phyloP scores from a whole-genome alignment of 345 rosid genomes.

The Leavenworthia alabamica region DNA sequence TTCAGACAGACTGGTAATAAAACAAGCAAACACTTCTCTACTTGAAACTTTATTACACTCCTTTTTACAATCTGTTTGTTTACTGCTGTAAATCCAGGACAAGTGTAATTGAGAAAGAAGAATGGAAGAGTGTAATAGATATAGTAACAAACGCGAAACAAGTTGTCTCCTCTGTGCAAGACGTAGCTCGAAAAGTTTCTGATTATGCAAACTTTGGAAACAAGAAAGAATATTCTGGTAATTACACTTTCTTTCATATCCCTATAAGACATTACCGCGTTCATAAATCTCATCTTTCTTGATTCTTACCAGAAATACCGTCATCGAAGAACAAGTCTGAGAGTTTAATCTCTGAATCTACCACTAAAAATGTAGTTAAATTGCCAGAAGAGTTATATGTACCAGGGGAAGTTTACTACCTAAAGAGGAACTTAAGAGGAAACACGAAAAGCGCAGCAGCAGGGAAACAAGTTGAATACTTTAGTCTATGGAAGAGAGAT shows the following conservation, averaged over 20 bases:
- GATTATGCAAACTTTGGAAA: constrained; percentile 65
- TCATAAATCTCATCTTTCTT: background rate
- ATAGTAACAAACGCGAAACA: constrained; percentile 78
- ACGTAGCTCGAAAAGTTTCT: constrained; percentile 74
- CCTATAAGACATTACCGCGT: background rate
- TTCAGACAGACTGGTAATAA: constrained; percentile 78
- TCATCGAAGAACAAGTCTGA: constrained; percentile 16
- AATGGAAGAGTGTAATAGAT: constrained; percentile 69
- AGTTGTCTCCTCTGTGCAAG: constrained; percentile 77
- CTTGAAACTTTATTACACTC: background rate
- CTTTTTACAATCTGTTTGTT: background rate
- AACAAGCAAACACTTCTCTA: constrained; percentile 16
- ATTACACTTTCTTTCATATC: background rate
- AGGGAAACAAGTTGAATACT: constrained; percentile 39
- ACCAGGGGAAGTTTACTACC: constrained; percentile 70
- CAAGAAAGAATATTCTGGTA: constrained; percentile 46
- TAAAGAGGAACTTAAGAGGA: constrained; percentile 51
- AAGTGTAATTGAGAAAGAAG: constrained; percentile 71
- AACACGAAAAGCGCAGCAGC: constrained; percentile 9
- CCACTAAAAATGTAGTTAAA: constrained; percentile 11
- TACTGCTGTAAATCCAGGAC: constrained; percentile 43
- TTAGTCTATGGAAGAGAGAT: constrained; percentile 72
- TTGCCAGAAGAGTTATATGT: constrained; percentile 62
- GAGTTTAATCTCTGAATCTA: constrained; percentile 14
- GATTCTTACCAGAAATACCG: constrained; percentile 27